phyloP scores from a whole-genome alignment of 139 green algal species.

The Micromonas pusilla region DNA sequence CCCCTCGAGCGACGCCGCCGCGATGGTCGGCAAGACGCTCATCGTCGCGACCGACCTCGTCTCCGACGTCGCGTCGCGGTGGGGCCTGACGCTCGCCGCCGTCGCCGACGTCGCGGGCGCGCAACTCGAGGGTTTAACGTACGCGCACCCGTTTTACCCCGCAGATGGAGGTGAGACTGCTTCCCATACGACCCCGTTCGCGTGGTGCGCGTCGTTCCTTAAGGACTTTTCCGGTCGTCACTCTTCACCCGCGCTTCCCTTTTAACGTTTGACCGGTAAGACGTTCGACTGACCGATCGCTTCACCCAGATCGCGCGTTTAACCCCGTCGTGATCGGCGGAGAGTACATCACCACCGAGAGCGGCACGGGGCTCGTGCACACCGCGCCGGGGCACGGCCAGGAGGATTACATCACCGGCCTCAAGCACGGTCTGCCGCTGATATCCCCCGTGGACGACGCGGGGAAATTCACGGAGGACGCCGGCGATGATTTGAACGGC shows the following conservation, averaged over 20 bases:
- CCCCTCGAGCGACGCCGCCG: not conserved
- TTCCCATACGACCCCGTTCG: too few species aligned
- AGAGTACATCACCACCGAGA: conserved; percentile 98
- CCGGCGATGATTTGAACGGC: conserved; percentile 59
- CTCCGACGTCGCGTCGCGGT: conserved; percentile 56
- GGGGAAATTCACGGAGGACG: conserved; percentile 87
- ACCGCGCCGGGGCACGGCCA: conserved; percentile 78
- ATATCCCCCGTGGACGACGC: conserved; percentile 92
- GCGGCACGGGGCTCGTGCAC: conserved; percentile 94
- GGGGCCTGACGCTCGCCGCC: conserved; percentile 46
- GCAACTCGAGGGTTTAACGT: conserved; percentile 69
- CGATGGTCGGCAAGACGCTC: conserved; percentile 26
- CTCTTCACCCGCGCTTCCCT: too few species aligned
- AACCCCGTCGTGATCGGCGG: conserved; percentile 87
- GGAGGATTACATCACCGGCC: conserved; percentile 84
- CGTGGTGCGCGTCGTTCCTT: too few species aligned
- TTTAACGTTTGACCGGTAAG: too few species aligned
- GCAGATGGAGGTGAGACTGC: too few species aligned
- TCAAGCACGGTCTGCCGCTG: conserved; percentile 74
- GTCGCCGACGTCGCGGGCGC: conserved; percentile 44
- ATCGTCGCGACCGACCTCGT: conserved; percentile 71
- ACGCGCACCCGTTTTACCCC: conserved; percentile 85
- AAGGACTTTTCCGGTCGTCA: too few species aligned
- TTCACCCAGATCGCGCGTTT: too few species aligned
- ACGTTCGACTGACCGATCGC: too few species aligned